Base-by-base conservation (phyloP, 768 basidiomycete genomes). In the Podaxis sp. region DNA sequence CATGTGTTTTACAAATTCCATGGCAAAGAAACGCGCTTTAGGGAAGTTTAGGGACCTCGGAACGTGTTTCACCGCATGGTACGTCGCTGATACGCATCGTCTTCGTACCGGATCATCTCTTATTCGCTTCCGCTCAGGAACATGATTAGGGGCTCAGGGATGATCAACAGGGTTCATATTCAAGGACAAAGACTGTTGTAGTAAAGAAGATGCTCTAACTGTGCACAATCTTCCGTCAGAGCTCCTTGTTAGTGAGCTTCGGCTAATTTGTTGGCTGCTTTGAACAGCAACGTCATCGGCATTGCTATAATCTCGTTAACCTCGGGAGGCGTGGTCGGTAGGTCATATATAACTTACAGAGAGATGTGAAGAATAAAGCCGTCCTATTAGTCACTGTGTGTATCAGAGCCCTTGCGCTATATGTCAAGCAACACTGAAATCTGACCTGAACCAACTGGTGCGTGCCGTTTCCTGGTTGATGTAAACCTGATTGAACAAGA, bases 401-500 rank as follows among this genome's bases (percentile, higher is more conserved):
- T 13, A 24, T 50, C 12, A 50, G 49, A 50, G 49, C 33, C 33
- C 33, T 33, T 33, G 33, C 33, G 33, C 33, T 13, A 50, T 13
- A 46, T 17, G 5, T 20, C 17, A 46, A 8, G n/a, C 40, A 46
- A 13, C 26, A 17, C 8, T 7, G 10, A 28, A 30, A 15, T 65
- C 66, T 52, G 20, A 69, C 71, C 71, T 69, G n/a, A 68, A 11
- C 59, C 64, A 69, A 17, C 71, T 66, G 15, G 60, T 64, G 24
- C 56, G 56, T 36, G 64, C 22, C 15, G 61, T 20, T 53, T 71
- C 69, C 36, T 66, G 69, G 57, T 70, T 63, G 53, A 72, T 67
- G 62, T 72, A 72, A 26, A 69, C 56, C 1, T 68, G 68, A 40
- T 72, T 72, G 37, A 66, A 72, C 2, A 64, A 57, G 8, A 72